A percentile compares a stretch with the other conserved stretches of the same genome.
Evolutionary conservation across 108 stramenopile species (phyloP).

Genomic region (Nannochloropsis salina): DNA sequence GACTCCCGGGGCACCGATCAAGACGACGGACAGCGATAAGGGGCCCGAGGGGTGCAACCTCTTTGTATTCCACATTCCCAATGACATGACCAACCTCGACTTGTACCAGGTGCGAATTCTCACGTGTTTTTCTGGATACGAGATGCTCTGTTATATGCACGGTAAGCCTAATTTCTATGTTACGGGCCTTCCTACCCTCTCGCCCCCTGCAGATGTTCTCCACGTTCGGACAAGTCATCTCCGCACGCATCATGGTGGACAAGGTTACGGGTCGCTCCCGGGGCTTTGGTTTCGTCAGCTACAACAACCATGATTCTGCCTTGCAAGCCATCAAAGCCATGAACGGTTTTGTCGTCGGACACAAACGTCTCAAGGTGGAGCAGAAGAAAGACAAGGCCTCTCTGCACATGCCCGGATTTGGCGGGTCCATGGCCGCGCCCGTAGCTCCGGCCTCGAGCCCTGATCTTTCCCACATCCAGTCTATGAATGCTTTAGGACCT

Average conservation of each 20-base stretch:
- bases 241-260: conserved; percentile 93
- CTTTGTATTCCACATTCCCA: conserved; percentile 97
- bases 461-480: neutral
- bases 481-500: neutral
- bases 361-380: conserved; percentile 57
- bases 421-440: neutral
- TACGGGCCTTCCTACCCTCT: neutral
- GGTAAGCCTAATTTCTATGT: neutral
- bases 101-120: conserved; percentile 56
- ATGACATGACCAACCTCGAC: conserved; percentile 83
- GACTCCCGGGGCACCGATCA: conserved; percentile 45
- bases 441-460: neutral
- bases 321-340: conserved; percentile 82
- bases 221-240: conserved; percentile 78
- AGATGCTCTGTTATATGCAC: neutral
- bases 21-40: conserved; percentile 41
- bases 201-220: conserved; percentile 66
- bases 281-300: conserved; percentile 96
- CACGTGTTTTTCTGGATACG: neutral
- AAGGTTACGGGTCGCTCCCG: conserved; percentile 81
- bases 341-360: conserved; percentile 66
- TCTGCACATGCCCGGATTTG: neutral
- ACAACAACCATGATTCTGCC: conserved; percentile 77
- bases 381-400: conserved; percentile 35
- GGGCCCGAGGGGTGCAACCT: conserved; percentile 76